Conservation (phyloP, 768 basidiomycete species). For the Panaeolus papilionaceus region DNA sequence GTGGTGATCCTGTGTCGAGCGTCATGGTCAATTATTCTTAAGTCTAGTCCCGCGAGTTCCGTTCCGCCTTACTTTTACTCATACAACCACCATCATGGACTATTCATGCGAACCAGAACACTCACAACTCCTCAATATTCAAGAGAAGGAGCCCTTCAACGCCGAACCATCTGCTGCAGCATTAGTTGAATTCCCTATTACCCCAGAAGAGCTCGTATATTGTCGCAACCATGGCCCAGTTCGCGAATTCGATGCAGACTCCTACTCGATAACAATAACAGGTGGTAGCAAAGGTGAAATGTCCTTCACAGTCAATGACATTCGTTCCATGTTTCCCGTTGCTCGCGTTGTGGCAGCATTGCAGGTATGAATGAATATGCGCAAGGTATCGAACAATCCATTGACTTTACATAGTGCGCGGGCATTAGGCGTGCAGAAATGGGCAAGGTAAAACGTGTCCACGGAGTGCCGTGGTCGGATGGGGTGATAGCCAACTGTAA, state of each 20-base stretch:
- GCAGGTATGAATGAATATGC: conserved; percentile 41
- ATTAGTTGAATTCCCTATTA: conserved; percentile 63
- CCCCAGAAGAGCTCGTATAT: conserved; percentile 70
- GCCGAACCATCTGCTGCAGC: conserved; percentile 66
- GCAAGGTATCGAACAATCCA: not conserved
- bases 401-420: conserved; percentile 51
- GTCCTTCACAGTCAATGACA: conserved; percentile 41
- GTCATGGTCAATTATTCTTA: not conserved
- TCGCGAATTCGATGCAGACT: conserved; percentile 52
- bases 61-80: conserved; percentile 17
- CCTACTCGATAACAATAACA: conserved; percentile 47
- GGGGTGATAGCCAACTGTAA: conserved; percentile 74
- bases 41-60: conserved; percentile 13
- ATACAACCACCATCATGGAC: conserved; percentile 44
- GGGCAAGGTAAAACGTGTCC: conserved; percentile 60
- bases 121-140: conserved; percentile 52
- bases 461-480: conserved; percentile 68
- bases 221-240: conserved; percentile 76
- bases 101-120: conserved; percentile 55
- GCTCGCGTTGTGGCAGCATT: conserved; percentile 58
- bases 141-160: conserved; percentile 63
- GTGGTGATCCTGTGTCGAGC: conserved; percentile 1
- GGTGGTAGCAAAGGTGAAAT: conserved; percentile 39
- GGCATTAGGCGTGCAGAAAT: conserved; percentile 74
- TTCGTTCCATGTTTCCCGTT: conserved; percentile 47